A percentile compares a stretch with the other conserved stretches of the same genome.
phyloP scores from a whole-genome alignment of 495 filamentous ascomycete species.

The Sordaria brevicollis region DNA sequence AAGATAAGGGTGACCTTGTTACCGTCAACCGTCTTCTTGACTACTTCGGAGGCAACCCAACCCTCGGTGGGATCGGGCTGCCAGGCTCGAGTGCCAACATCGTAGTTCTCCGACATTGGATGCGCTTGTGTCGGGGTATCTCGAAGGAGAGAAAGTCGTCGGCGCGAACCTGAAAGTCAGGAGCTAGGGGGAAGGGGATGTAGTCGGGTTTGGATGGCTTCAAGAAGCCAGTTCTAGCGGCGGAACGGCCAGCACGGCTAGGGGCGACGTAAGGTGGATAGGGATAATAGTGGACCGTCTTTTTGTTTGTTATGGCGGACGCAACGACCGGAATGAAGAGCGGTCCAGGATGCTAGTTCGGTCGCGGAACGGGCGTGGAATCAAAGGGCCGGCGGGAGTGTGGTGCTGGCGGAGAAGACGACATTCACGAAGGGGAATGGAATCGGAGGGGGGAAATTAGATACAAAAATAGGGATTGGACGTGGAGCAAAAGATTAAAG shows the following conservation, averaged over 20 bases:
- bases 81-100: constrained; percentile 96
- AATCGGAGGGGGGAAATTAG: constrained; percentile 1
- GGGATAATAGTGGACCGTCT: background rate
- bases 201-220: constrained; percentile 10
- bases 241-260: constrained; percentile 2
- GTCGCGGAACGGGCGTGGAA: background rate
- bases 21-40: constrained; percentile 74
- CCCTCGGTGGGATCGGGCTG: constrained; percentile 91
- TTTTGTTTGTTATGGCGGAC: constrained; percentile 5
- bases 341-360: background rate
- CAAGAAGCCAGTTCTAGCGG: constrained; percentile 16
- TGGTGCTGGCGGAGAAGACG: constrained; percentile 5
- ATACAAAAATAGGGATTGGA: background rate
- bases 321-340: background rate
- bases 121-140: constrained; percentile 10
- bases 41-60: constrained; percentile 93
- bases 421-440: constrained; percentile 9
- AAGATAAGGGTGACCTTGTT: constrained; percentile 82
- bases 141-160: constrained; percentile 1
- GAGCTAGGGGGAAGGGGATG: background rate
- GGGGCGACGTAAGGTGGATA: constrained; percentile 2
- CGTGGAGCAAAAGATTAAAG: background rate
- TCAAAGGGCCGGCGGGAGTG: constrained; percentile 9
- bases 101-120: constrained; percentile 89
- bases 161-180: constrained; percentile 1